Evolutionary conservation across 495 filamentous ascomycete species (phyloP).

Genomic region (Clavariopsis aquatica): DNA sequence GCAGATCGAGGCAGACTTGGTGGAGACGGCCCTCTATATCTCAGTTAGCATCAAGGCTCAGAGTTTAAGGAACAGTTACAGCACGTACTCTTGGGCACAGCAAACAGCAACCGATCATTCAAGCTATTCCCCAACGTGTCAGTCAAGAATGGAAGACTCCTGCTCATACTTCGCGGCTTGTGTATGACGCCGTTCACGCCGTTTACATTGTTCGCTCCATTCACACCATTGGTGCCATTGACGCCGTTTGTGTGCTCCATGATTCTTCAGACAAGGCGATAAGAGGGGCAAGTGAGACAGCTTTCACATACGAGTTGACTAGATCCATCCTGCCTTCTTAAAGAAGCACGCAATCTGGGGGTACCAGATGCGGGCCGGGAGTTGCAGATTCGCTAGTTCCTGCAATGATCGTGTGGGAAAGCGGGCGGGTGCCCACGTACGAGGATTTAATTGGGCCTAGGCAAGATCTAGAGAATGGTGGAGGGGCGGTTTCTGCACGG

Average conservation of each 20-base stretch:
- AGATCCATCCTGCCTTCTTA: conserved; percentile 38
- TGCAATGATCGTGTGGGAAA: not conserved
- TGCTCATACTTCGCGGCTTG: conserved; percentile 19
- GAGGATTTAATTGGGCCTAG: conserved; percentile 26
- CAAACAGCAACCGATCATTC: conserved; percentile 91
- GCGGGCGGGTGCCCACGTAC: conserved; percentile 20
- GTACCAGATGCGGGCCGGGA: conserved; percentile 3
- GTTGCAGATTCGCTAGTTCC: not conserved
- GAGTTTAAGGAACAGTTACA: not conserved
- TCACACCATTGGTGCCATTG: conserved; percentile 1
- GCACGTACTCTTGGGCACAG: conserved; percentile 90
- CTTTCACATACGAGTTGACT: conserved; percentile 33
- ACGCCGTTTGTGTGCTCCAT: conserved; percentile 17
- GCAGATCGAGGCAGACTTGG: conserved; percentile 80
- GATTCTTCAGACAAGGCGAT: not conserved
- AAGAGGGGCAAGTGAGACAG: conserved; percentile 11
- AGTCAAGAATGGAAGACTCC: conserved; percentile 34
- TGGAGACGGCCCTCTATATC: conserved; percentile 83
- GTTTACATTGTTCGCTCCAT: conserved; percentile 6
- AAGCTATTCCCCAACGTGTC: conserved; percentile 56
- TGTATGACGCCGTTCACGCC: conserved; percentile 5
- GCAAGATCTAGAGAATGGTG: not conserved
- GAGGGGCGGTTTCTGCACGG: not conserved
- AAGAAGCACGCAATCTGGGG: conserved; percentile 11
- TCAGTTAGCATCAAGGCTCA: conserved; percentile 8